Conservation (phyloP, 345 rosid species). For the Boechera divaricarpa region DNA sequence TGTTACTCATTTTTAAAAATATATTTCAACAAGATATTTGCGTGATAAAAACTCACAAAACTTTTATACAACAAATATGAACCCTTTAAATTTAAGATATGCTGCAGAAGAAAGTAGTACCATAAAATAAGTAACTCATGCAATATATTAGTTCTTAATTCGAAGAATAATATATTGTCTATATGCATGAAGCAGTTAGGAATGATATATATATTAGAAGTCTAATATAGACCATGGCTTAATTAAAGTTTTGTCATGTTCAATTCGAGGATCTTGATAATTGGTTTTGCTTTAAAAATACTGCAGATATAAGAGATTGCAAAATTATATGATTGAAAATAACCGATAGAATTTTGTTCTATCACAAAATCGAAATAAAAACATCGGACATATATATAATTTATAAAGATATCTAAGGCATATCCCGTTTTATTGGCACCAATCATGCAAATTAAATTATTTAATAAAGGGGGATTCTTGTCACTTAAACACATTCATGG, state of each 20-base stretch:
- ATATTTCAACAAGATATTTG: too few species aligned
- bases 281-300: constrained; percentile 2
- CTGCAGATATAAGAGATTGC: neutral
- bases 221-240: constrained; percentile 10
- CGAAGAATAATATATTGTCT: neutral
- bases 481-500: constrained; percentile 28
- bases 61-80: too few species aligned
- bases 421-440: constrained; percentile 37
- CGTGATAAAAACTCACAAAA: too few species aligned
- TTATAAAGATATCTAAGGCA: constrained; percentile 27
- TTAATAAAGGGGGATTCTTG: neutral
- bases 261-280: constrained; percentile 19
- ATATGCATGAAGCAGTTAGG: constrained; percentile 1
- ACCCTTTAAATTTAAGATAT: too few species aligned
- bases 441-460: constrained; percentile 33
- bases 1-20: too few species aligned
- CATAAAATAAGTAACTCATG: too few species aligned
- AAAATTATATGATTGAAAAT: neutral
- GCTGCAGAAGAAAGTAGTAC: too few species aligned
- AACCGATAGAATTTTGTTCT: neutral
- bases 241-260: neutral
- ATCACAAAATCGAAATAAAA: constrained; percentile 8
- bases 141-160: neutral
- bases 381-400: constrained; percentile 18
- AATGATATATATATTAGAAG: constrained; percentile 4